phyloP scores from a whole-genome alignment of 1,139 yeast genomes.

The Cylindricascospora bacillispora region DNA sequence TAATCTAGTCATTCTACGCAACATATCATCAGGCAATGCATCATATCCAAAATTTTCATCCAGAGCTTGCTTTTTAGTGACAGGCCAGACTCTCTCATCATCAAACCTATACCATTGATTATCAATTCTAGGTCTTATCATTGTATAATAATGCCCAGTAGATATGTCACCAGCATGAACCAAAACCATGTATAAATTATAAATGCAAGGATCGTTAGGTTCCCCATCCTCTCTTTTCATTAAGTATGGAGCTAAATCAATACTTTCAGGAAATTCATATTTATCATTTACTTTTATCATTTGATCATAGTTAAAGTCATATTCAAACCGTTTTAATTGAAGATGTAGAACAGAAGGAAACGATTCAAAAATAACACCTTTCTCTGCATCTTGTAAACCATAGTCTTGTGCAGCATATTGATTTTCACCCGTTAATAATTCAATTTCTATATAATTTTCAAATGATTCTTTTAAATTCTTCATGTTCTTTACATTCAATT shows the following conservation, averaged over 20 bases:
- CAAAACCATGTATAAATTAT: slow-evolving; percentile 80
- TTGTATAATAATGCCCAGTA: slow-evolving; percentile 91
- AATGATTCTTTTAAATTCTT: slow-evolving; percentile 62
- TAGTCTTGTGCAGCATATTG: slow-evolving; percentile 87
- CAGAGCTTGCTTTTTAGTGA: slow-evolving; percentile 70
- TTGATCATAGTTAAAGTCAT: slow-evolving; percentile 81
- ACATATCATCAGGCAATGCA: slow-evolving; percentile 35
- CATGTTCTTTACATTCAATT: slow-evolving; percentile 81
- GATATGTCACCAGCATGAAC: slow-evolving; percentile 95
- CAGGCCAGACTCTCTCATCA: slow-evolving; percentile 88
- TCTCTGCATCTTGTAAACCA: slow-evolving; percentile 92
- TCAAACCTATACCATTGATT: slow-evolving; percentile 85
- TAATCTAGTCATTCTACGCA: slow-evolving; percentile 38
- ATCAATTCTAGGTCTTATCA: slow-evolving; percentile 67
- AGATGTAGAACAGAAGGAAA: slow-evolving; percentile 90
- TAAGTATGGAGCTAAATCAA: slow-evolving; percentile 70
- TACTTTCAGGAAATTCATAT: slow-evolving; percentile 75
- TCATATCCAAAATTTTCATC: slow-evolving; percentile 89
- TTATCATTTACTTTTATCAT: slow-evolving; percentile 87
- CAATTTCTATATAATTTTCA: slow-evolving; percentile 76
- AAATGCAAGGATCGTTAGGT: slow-evolving; percentile 37
- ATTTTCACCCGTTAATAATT: slow-evolving; percentile 85
- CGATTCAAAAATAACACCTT: slow-evolving; percentile 84
- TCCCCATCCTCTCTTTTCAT: slow-evolving; percentile 44
- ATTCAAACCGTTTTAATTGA: slow-evolving; percentile 88